phyloP scores from a whole-genome alignment of 768 basidiomycete genomes.

The Rhizopogon vinicolor region DNA sequence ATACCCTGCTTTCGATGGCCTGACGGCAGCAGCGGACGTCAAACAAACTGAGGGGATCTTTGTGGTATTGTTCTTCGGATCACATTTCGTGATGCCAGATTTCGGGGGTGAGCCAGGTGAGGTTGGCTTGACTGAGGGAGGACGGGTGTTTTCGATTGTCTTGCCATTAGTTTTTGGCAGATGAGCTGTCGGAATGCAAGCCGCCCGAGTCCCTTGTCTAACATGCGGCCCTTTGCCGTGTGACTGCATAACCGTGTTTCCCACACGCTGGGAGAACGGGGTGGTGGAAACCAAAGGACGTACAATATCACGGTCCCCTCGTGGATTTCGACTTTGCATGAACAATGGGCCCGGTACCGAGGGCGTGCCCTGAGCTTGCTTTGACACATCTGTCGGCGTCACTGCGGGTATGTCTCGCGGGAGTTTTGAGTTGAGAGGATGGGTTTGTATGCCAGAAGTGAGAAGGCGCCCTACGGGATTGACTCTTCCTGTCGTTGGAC shows the following conservation, averaged over 20 bases:
- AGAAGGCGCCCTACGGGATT: no score
- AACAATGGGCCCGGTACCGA: neutral
- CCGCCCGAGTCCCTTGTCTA: slow-evolving; percentile 22
- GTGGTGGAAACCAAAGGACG: neutral
- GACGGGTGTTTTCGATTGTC: no score
- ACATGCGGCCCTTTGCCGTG: neutral
- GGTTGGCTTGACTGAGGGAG: neutral
- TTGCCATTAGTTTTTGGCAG: neutral
- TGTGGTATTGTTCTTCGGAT: neutral
- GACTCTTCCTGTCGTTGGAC: neutral
- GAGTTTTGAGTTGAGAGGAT: neutral
- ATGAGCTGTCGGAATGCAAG: slow-evolving; percentile 20
- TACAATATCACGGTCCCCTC: no score
- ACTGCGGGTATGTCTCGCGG: neutral
- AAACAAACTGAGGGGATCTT: neutral
- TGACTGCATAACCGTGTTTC: neutral
- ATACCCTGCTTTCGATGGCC: no score
- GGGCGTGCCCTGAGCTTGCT: neutral
- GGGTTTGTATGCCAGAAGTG: neutral
- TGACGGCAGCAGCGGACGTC: neutral
- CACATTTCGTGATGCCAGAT: no score
- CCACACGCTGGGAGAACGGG: neutral
- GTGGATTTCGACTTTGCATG: no score
- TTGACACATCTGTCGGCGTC: neutral
- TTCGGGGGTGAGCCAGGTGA: no score